A percentile compares a stretch with the other conserved stretches of the same genome.
Evolutionary conservation across 2,329 filamentous ascomycete genomes (phyloP).

Genomic region (Leptographium radiaticola): DNA sequence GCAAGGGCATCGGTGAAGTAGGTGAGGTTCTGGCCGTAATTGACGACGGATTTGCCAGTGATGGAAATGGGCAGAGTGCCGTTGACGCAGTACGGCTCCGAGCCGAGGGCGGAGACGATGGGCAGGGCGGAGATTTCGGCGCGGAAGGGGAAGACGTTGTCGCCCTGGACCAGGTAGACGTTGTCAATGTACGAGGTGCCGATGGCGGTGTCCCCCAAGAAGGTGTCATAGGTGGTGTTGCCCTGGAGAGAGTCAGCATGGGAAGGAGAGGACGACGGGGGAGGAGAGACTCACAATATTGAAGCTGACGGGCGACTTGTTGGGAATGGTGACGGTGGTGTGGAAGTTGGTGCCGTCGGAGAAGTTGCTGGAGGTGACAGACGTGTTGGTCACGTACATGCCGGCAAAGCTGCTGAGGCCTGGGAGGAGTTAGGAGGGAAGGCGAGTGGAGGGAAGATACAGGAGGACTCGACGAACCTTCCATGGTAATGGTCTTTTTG

Average conservation of each 20-base stretch:
- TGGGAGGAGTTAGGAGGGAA: neutral
- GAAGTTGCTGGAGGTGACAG: slow-evolving; percentile 27
- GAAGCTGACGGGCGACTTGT: slow-evolving; percentile 49
- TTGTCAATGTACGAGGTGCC: slow-evolving; percentile 45
- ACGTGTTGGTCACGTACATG: slow-evolving; percentile 35
- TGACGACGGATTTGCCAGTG: slow-evolving; percentile 35
- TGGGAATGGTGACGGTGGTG: slow-evolving; percentile 47
- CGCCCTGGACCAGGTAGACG: slow-evolving; percentile 44
- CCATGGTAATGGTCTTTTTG: slow-evolving; percentile 39
- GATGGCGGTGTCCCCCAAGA: slow-evolving; percentile 34
- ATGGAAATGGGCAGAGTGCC: slow-evolving; percentile 43
- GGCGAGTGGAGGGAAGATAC: neutral
- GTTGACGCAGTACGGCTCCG: slow-evolving; percentile 36
- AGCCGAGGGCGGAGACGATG: slow-evolving; percentile 30
- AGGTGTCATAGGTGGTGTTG: slow-evolving; percentile 49
- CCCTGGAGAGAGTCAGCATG: slow-evolving; percentile 27
- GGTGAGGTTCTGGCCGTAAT: slow-evolving; percentile 35
- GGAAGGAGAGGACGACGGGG: neutral
- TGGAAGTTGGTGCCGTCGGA: slow-evolving; percentile 45
- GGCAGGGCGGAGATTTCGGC: slow-evolving; percentile 36
- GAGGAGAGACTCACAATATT: slow-evolving; percentile 38
- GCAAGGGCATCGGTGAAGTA: slow-evolving; percentile 45
- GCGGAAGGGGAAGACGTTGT: slow-evolving; percentile 41
- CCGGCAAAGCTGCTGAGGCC: slow-evolving; percentile 44
- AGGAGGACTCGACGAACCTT: slow-evolving; percentile 16